Evolutionary conservation across 768 basidiomycete genomes (phyloP).

Genomic region (Amyloporia xantha): DNA sequence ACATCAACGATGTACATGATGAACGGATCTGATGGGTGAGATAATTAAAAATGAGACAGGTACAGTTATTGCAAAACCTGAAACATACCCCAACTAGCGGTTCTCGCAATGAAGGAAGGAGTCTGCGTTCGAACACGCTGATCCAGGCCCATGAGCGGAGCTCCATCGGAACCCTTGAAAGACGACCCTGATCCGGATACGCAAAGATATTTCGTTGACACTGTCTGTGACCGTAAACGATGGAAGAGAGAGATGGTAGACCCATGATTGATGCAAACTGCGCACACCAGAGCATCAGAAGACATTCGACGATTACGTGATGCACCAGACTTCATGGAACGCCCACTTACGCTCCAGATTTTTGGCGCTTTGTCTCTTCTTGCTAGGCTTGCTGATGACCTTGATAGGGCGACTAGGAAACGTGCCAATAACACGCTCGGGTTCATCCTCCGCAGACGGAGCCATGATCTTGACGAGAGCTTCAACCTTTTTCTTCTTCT

Average conservation of each 20-base stretch:
- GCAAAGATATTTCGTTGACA: constrained; percentile 92
- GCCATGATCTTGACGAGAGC: constrained; percentile 87
- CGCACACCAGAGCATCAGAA: background rate
- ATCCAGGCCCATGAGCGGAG: constrained; percentile 75
- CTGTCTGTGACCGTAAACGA: constrained; percentile 90
- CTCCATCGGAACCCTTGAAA: constrained; percentile 91
- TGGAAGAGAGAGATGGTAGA: constrained; percentile 95
- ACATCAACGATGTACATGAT: constrained; percentile 98
- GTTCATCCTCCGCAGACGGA: constrained; percentile 70
- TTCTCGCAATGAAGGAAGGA: constrained; percentile 84
- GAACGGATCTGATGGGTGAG: constrained; percentile 86
- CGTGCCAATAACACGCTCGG: constrained; percentile 77
- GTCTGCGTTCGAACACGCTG: constrained; percentile 63
- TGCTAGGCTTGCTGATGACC: constrained; percentile 97
- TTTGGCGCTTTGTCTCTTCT: constrained; percentile 92
- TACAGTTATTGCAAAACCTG: no score
- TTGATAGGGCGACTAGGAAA: constrained; percentile 96
- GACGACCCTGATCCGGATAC: constrained; percentile 91
- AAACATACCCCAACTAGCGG: constrained; percentile 78
- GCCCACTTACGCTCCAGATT: constrained; percentile 76
- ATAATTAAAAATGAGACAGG: constrained; percentile 13
- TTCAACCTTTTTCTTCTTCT: constrained; percentile 93
- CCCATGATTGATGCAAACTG: constrained; percentile 94
- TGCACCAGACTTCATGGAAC: constrained; percentile 8
- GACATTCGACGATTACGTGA: background rate